A percentile compares a stretch with the other conserved stretches of the same genome.
Conservation (phyloP, 768 basidiomycete genomes). For the Termitomyces sp. region DNA sequence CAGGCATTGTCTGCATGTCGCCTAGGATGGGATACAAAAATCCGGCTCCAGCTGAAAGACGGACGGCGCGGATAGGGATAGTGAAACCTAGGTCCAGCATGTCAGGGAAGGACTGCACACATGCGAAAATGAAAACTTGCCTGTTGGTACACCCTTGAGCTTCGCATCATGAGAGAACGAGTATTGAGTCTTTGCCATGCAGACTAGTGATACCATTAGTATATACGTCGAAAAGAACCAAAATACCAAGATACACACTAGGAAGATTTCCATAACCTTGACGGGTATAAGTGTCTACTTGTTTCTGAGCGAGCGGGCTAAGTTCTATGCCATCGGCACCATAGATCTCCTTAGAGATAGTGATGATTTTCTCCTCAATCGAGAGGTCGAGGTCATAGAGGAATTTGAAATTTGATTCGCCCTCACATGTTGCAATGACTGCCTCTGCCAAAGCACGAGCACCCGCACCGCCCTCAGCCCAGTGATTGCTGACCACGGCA, state of each 20-base stretch:
- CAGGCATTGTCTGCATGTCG: constrained; percentile 99
- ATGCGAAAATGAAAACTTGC: constrained; percentile 24
- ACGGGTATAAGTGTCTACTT: constrained; percentile 85
- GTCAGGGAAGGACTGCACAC: not conserved
- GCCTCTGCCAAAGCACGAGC: constrained; percentile 88
- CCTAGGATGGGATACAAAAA: constrained; percentile 95
- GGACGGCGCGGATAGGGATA: constrained; percentile 83
- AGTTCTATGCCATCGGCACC: constrained; percentile 88
- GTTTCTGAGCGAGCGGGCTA: constrained; percentile 76
- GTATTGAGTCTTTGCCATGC: constrained; percentile 97
- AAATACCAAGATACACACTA: constrained; percentile 41
- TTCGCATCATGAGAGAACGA: constrained; percentile 95
- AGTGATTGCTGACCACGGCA: constrained; percentile 94
- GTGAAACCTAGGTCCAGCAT: constrained; percentile 62
- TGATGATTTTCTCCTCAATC: constrained; percentile 83
- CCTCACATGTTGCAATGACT: constrained; percentile 82
- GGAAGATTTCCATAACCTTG: constrained; percentile 81
- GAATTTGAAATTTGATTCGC: constrained; percentile 82
- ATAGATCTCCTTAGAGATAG: constrained; percentile 88
- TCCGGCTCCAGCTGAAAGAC: constrained; percentile 87
- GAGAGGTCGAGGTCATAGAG: constrained; percentile 82
- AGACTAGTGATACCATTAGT: constrained; percentile 47
- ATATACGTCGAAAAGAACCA: not conserved
- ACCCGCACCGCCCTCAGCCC: constrained; percentile 93
- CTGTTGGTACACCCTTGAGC: constrained; percentile 84